A percentile compares a stretch with the other conserved stretches of the same genome.
Evolutionary conservation across 371 early-diverging fungal genomes (phyloP).

Genomic region (Mucor saturninus): DNA sequence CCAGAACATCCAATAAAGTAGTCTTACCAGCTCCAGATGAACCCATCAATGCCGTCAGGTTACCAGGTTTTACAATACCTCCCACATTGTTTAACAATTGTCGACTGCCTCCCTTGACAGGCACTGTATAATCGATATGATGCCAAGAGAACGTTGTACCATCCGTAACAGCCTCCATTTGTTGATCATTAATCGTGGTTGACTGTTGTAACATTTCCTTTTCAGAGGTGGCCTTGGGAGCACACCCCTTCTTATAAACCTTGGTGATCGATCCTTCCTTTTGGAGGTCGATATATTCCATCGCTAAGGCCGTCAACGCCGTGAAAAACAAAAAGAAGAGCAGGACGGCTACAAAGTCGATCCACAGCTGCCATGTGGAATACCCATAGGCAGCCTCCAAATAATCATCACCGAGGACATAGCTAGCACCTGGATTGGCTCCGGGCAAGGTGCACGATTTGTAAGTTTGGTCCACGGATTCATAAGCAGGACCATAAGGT

Average conservation of each 20-base stretch:
- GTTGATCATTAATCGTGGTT: conserved; percentile 25
- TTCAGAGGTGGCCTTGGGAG: conserved; percentile 26
- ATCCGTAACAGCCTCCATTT: conserved; percentile 40
- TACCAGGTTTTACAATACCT: conserved; percentile 60
- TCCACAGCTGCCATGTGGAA: conserved; percentile 51
- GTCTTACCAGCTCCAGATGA: conserved; percentile 91
- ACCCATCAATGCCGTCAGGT: conserved; percentile 85
- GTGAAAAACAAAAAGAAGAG: conserved; percentile 60
- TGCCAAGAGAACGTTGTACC: conserved; percentile 65
- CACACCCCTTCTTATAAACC: conserved; percentile 51
- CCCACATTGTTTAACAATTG: conserved; percentile 56
- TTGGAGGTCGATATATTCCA: conserved; percentile 56
- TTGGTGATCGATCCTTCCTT: conserved; percentile 58
- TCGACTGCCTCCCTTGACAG: conserved; percentile 57
- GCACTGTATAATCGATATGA: conserved; percentile 60
- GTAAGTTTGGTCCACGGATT: conserved; percentile 34
- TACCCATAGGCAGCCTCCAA: conserved; percentile 40
- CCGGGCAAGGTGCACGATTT: conserved; percentile 60
- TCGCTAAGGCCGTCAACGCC: conserved; percentile 47
- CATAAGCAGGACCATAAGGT: conserved; percentile 47
- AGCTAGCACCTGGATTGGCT: conserved; percentile 43
- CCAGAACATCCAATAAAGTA: conserved; percentile 83
- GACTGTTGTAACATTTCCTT: conserved; percentile 27
- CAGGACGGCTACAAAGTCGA: conserved; percentile 57
- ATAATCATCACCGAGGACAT: conserved; percentile 58